Base-by-base conservation (phyloP, 345 rosid species). In the Gossypium ekmanianum region DNA sequence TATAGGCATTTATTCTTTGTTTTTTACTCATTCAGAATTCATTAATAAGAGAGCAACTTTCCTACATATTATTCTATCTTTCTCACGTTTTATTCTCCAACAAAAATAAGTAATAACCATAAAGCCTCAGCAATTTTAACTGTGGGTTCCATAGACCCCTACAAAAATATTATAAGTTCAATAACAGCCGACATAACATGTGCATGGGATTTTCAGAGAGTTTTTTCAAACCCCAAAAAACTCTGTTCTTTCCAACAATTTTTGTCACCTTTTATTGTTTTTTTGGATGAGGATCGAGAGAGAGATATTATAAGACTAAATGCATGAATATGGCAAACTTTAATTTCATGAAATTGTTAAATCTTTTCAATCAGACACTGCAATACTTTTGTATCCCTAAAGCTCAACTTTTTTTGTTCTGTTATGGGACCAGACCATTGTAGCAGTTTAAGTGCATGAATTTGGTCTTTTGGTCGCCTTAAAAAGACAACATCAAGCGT, bases 271-370 rank as follows among this genome's bases (percentile, higher is more conserved):
- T 29, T 48, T 47, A 24, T 47, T 22, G 10, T 24, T n/a, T 69
- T 27, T 52, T 11, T 39, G 29, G 50, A 52, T 71, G 47, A 34
- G 27, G 61, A 52, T 69, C 73, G 26, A 34, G 10, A 56, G 18
- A 56, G 3, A 18, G 61, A 56, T 56, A n/a, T 70, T n/a, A 17
- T 34, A 54, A 6, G 62, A 55, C 74, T 55, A 71, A 55, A 41
- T 71, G 63, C 63, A 71, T 71, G 74, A 52, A 71, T 54, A 17
- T 52, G 48, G 50, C 62, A 71, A 34, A 18, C 63, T 55, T 55
- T 11, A 13, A 55, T 34, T 56, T 45, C 63, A 39, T 39, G 1
- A 71, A 39, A 39, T 50, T 34, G 74, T 12, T 54, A n/a, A 39
- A 34, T 71, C 17, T 10, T 13, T 55, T 55, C 63, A 56, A 55